These are phyloP conservation scores for Tylopilus cervinicoccineus DNA, from an alignment of 768 basidiomycete genomes.

Conservation along the genomic window DNA sequence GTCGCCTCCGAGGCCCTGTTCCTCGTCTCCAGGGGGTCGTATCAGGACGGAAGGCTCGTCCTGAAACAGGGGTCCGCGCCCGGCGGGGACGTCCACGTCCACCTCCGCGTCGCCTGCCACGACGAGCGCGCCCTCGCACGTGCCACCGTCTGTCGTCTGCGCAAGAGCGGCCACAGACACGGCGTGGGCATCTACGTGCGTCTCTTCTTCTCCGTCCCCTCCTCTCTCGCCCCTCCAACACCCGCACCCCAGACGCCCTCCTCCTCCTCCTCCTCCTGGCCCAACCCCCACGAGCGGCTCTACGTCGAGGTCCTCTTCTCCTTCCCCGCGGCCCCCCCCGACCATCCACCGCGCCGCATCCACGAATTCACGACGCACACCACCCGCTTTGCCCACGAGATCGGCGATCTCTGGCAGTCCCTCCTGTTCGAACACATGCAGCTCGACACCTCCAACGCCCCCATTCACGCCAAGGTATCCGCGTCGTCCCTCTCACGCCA, in stretches of 20 bases:
- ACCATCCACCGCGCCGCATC: conserved; percentile 19
- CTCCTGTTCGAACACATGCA: conserved; percentile 27
- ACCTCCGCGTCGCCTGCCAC: conserved; percentile 30
- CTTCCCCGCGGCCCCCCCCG: conserved; percentile 22
- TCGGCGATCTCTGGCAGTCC: conserved; percentile 26
- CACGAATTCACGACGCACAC: conserved; percentile 27
- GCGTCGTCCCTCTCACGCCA: not conserved
- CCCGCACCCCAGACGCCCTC: conserved; percentile 7
- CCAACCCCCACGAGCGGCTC: conserved; percentile 10
- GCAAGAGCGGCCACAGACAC: conserved; percentile 20
- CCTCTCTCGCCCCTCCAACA: conserved; percentile 6
- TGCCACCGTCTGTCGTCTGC: conserved; percentile 32
- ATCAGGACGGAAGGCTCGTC: conserved; percentile 19
- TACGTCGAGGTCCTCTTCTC: conserved; percentile 28
- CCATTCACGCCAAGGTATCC: conserved; percentile 27
- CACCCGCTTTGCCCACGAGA: conserved; percentile 25
- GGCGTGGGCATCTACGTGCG: conserved; percentile 38
- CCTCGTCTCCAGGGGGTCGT: conserved; percentile 32
- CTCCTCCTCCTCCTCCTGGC: too few species aligned
- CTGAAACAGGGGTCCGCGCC: conserved; percentile 11
- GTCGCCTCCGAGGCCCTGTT: conserved; percentile 29
- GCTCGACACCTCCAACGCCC: conserved; percentile 21
- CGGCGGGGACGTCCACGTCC: conserved; percentile 20
- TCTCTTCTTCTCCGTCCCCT: not conserved
- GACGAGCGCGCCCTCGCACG: conserved; percentile 18